These are phyloP conservation scores for Dothistroma septosporum DNA, from an alignment of 2,329 filamentous ascomycete species.

Conservation along the genomic window DNA sequence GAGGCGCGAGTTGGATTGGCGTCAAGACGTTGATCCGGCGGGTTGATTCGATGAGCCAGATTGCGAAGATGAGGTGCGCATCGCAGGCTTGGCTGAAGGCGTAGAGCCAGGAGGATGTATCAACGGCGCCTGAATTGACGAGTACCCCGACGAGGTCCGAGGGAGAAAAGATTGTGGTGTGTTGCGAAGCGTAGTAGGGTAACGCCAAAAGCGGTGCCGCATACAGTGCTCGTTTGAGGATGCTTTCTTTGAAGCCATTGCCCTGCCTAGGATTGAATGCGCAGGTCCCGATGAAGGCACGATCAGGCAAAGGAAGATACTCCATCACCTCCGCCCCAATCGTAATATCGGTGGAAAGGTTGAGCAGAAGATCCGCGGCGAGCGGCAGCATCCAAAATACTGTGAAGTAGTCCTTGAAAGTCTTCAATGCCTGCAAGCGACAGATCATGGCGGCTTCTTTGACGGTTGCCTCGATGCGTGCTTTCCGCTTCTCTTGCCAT, in stretches of 20 bases:
- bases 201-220: conserved; percentile 9
- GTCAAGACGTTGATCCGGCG: conserved; percentile 10
- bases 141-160: neutral
- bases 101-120: neutral
- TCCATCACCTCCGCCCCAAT: conserved; percentile 30
- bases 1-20: neutral
- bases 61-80: conserved; percentile 1
- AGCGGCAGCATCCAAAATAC: conserved; percentile 11
- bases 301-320: conserved; percentile 29
- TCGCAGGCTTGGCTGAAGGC: conserved; percentile 1
- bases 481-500: conserved; percentile 22
- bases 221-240: conserved; percentile 7
- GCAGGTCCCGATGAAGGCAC: conserved; percentile 27
- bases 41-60: conserved; percentile 13
- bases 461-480: conserved; percentile 14
- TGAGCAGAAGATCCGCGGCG: conserved; percentile 9
- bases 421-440: conserved; percentile 18
- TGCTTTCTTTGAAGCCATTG: conserved; percentile 27
- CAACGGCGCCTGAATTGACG: neutral
- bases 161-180: neutral
- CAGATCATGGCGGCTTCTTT: conserved; percentile 21
- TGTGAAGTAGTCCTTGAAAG: conserved; percentile 11
- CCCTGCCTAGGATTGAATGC: conserved; percentile 31
- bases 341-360: conserved; percentile 13
- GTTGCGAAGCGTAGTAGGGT: neutral